Evolutionary conservation across 768 basidiomycete genomes (phyloP), one percentile per base, ranked within the genome.

Genomic region (Fomitopsis pulvina): DNA sequence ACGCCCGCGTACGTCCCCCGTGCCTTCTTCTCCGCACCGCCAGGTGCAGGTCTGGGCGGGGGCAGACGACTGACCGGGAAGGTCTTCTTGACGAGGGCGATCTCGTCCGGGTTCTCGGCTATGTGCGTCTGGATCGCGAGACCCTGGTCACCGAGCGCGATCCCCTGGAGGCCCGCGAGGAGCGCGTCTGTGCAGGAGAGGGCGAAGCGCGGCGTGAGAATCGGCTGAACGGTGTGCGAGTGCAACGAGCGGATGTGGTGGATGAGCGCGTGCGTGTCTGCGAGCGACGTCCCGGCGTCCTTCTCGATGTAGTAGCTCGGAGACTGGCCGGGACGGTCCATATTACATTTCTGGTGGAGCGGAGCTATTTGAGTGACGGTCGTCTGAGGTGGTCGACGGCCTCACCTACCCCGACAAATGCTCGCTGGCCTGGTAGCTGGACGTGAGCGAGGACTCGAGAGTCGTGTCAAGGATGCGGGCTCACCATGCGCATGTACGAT

Each of bases 141-240:
- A 1, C 67, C 54, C 3, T 81, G 75, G 58, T 88, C 78, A 2
- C 71, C 62, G 20, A 68, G 61, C 0, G 86, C 86, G 34, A 95
- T 67, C 4, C 68, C 56, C 8, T 87, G 82, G 4, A 98, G 73
- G 3, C 69, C 66, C 0, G 60, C 41, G 44, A 97, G 75, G 26
- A 94, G 79, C n/a, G 77, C 68, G 11, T 73, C 65, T 0, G 92
- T 81, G 67, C 92, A 95, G 10, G 89, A 83, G 51, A 97, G 86
- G 21, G 95, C 95, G 65, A 97, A 98, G n/a, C 95, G 87, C 12
- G 95, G 95, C 0, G 95, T 97, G 38, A 97, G 69, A 59, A 92
- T 82, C 4, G 95, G 95, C 49, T 88, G 87, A 9, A 98, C 86
- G 6, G 94, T 74, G 70, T 60, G 52, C 24, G 49, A 53, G 2